phyloP scores from a whole-genome alignment of 2,329 filamentous ascomycete species.

The Lanzia echinophila region DNA sequence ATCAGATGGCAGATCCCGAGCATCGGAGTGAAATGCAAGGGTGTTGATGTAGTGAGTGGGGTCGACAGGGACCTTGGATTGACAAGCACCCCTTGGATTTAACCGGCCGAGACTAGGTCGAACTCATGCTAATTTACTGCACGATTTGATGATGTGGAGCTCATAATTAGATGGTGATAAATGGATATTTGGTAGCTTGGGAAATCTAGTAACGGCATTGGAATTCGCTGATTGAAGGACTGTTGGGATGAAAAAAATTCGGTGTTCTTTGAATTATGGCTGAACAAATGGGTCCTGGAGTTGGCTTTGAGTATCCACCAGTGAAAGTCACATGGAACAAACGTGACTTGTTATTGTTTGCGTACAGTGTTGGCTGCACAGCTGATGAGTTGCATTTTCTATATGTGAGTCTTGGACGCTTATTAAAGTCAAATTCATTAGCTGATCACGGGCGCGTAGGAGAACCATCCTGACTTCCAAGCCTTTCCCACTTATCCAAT shows the following conservation, averaged over 20 bases:
- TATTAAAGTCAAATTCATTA: no score
- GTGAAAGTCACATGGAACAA: neutral
- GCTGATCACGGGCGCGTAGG: neutral
- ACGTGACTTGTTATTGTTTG: neutral
- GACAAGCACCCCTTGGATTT: neutral
- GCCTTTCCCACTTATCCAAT: neutral
- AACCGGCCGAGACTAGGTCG: neutral
- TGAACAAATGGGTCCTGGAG: neutral
- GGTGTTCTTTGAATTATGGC: neutral
- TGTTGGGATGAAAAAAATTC: neutral
- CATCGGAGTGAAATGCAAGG: neutral
- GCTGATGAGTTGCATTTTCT: neutral
- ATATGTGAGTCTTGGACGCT: neutral
- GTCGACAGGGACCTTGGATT: neutral
- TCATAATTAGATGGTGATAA: neutral
- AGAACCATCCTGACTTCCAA: neutral
- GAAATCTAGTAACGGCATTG: neutral
- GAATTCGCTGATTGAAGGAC: neutral
- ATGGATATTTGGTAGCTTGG: neutral
- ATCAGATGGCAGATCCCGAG: neutral
- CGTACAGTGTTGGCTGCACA: neutral
- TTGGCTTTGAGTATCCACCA: neutral
- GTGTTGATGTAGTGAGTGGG: conserved; percentile 9
- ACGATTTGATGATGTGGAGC: neutral
- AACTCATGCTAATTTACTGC: neutral